Evolutionary conservation across 208 protist species (phyloP).

Genomic region (Acanthamoeba castellanii): DNA sequence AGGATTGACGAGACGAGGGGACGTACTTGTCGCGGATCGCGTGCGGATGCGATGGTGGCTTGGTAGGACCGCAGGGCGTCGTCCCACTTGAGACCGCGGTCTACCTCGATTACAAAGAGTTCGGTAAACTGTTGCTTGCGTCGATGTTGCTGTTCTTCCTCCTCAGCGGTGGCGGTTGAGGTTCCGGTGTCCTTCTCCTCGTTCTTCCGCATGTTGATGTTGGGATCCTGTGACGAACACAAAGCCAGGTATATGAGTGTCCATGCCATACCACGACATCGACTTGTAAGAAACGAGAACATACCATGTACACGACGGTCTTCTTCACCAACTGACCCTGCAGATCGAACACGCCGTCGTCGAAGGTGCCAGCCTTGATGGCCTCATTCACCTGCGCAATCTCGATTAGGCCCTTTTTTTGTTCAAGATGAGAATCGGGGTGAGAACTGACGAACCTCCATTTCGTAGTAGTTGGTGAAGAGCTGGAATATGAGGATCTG

Average conservation of each 20-base stretch:
- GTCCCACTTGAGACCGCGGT: background rate
- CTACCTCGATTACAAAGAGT: background rate
- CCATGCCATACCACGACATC: background rate
- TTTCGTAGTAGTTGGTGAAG: conserved; percentile 4
- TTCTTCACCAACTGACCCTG: background rate
- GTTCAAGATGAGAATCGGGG: background rate
- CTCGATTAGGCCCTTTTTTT: background rate
- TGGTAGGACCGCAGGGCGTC: conserved; percentile 27
- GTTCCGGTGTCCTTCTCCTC: background rate
- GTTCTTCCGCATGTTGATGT: conserved; percentile 1
- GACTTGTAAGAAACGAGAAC: background rate
- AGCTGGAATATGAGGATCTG: conserved; percentile 13
- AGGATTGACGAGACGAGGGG: background rate
- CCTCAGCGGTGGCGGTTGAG: background rate
- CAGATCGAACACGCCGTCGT: conserved; percentile 25
- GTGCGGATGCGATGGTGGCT: background rate
- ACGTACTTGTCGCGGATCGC: background rate
- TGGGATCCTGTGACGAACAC: background rate
- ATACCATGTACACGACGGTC: background rate
- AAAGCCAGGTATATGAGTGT: background rate
- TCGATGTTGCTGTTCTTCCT: background rate
- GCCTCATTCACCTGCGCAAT: background rate
- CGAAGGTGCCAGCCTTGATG: conserved; percentile 16
- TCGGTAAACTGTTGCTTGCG: conserved; percentile 22
- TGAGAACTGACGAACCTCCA: background rate